Conservation (phyloP, 2,329 filamentous ascomycete species). For the Venturia nashicola region DNA sequence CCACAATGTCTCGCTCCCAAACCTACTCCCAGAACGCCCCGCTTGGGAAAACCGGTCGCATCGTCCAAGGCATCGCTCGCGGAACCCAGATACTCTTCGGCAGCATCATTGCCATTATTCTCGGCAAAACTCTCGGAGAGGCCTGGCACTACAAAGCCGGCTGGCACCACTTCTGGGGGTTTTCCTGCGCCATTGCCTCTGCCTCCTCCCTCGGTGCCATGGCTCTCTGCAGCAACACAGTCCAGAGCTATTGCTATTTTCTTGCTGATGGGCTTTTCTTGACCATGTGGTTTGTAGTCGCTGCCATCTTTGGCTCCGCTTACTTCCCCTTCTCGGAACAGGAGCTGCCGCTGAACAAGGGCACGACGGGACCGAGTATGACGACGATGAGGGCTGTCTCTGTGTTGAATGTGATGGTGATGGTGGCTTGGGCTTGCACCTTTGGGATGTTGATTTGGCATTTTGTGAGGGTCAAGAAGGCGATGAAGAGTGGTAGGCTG, state of each 20-base stretch:
- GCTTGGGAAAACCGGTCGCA: background rate
- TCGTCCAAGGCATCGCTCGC: background rate
- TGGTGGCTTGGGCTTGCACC: background rate
- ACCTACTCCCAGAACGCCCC: background rate
- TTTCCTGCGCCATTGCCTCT: background rate
- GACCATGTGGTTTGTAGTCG: background rate
- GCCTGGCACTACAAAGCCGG: background rate
- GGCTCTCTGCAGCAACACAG: background rate
- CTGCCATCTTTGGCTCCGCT: background rate
- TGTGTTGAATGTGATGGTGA: background rate
- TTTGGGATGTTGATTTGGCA: background rate
- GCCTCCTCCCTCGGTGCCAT: background rate
- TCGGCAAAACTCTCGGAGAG: background rate
- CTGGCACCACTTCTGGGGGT: background rate
- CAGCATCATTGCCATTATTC: background rate
- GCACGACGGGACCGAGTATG: background rate
- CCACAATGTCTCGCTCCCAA: background rate
- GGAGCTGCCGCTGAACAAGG: background rate
- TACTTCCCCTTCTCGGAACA: background rate
- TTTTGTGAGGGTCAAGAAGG: background rate
- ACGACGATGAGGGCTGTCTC: background rate
- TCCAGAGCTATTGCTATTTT: background rate
- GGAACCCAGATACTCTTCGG: background rate
- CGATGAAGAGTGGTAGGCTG: background rate
- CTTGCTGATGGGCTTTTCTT: background rate